These are phyloP conservation scores for Beta lomatogona DNA, from an alignment of 179 eudicot species.

Conservation along the genomic window DNA sequence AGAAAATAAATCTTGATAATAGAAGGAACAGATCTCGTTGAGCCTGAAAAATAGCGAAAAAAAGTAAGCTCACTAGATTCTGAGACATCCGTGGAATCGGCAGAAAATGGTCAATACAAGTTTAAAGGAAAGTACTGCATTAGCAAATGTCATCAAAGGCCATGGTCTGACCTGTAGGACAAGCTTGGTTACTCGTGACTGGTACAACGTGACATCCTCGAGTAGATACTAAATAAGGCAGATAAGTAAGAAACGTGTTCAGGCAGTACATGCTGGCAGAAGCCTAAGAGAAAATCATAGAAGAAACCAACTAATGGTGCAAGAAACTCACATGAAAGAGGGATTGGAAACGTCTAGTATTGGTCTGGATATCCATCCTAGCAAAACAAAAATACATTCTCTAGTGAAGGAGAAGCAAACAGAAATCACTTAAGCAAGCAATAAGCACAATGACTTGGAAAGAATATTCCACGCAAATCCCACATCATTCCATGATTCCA, in stretches of 20 bases:
- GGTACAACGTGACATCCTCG: conserved; percentile 71
- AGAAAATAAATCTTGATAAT: conserved; percentile 75
- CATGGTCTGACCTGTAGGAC: conserved; percentile 63
- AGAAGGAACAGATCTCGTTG: conserved; percentile 86
- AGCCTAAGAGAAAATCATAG: background rate
- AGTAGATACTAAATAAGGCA: conserved; percentile 67
- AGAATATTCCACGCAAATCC: conserved; percentile 1
- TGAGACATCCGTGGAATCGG: conserved; percentile 1
- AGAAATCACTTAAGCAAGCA: background rate
- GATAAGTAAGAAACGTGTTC: conserved; percentile 16
- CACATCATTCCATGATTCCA: background rate
- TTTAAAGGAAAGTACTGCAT: background rate
- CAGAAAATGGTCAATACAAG: background rate
- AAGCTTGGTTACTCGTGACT: conserved; percentile 63
- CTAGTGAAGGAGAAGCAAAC: background rate
- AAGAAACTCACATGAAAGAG: conserved; percentile 61
- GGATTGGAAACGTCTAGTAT: conserved; percentile 77
- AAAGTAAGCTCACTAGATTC: background rate
- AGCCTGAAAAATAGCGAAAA: conserved; percentile 50
- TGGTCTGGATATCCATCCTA: conserved; percentile 96
- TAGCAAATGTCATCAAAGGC: conserved; percentile 7
- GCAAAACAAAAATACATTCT: conserved; percentile 15
- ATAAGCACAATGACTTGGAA: background rate
- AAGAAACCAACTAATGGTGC: background rate
- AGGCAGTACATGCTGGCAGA: conserved; percentile 1